Conservation (phyloP, 148 eudicot species). For the Spergularia bocconei region DNA sequence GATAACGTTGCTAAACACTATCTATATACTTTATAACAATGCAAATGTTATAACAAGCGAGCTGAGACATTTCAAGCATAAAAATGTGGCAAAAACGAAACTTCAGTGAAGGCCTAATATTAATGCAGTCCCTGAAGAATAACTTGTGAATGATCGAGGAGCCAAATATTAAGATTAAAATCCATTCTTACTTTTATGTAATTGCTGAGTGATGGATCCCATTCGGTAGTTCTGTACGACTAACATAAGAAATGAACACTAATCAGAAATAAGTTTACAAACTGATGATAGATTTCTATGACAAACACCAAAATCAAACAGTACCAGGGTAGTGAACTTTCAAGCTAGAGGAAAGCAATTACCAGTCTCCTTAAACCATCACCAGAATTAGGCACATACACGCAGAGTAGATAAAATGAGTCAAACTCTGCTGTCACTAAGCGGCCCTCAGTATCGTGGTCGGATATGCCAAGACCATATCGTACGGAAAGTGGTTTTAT, state of each 20-base stretch:
- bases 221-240: conserved; percentile 86
- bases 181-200: conserved; percentile 73
- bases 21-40: neutral
- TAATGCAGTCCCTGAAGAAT: neutral
- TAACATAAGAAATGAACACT: conserved; percentile 24
- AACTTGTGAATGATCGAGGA: neutral
- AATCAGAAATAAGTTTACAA: neutral
- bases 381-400: conserved; percentile 94
- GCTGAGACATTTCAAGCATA: neutral
- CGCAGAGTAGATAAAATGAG: conserved; percentile 61
- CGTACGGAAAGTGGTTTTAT: conserved; percentile 75
- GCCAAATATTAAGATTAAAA: neutral
- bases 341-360: conserved; percentile 19
- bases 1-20: conserved; percentile 6
- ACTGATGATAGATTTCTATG: neutral
- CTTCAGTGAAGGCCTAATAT: too few species aligned
- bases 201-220: conserved; percentile 84
- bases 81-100: neutral
- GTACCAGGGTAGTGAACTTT: neutral
- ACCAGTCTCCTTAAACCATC: conserved; percentile 95
- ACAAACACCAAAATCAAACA: neutral
- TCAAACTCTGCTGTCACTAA: conserved; percentile 90
- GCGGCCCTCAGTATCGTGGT: conserved; percentile 95
- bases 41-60: neutral
- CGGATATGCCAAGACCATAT: conserved; percentile 84